A percentile compares a stretch with the other conserved stretches of the same genome.
Conservation (phyloP, 768 basidiomycete species). For the Tricholoma furcatifolium region DNA sequence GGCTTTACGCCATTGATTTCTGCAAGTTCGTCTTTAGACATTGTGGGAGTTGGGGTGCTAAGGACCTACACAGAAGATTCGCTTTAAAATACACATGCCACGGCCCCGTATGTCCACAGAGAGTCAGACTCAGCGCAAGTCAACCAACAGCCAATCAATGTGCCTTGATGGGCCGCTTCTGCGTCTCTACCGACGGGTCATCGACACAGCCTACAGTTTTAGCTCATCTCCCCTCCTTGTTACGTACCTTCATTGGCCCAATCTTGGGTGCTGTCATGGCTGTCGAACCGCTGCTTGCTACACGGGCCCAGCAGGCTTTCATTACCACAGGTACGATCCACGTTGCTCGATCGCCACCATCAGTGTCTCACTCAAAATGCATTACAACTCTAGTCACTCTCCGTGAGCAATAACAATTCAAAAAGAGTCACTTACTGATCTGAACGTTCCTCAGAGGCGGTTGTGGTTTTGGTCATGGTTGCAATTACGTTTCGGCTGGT, state of each 20-base stretch:
- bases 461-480: constrained; percentile 75
- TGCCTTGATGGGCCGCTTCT: neutral
- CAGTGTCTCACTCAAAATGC: constrained; percentile 4
- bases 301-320: constrained; percentile 71
- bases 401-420: constrained; percentile 44
- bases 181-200: neutral
- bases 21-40: constrained; percentile 42
- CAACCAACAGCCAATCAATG: neutral
- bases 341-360: neutral
- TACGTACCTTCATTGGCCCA: constrained; percentile 8
- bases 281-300: constrained; percentile 68
- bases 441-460: constrained; percentile 53
- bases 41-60: constrained; percentile 3
- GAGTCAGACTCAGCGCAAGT: neutral
- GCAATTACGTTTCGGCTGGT: constrained; percentile 68
- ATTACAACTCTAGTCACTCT: constrained; percentile 41
- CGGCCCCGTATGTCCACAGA: neutral
- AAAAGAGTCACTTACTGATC: constrained; percentile 2
- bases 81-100: neutral
- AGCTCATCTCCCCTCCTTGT: constrained; percentile 3
- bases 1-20: constrained; percentile 54
- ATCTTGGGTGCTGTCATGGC: constrained; percentile 46
- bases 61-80: neutral
- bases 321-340: constrained; percentile 61
- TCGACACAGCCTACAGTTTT: constrained; percentile 1